Conservation (phyloP, 2,329 filamentous ascomycete genomes). For the Aspergillus sp. region DNA sequence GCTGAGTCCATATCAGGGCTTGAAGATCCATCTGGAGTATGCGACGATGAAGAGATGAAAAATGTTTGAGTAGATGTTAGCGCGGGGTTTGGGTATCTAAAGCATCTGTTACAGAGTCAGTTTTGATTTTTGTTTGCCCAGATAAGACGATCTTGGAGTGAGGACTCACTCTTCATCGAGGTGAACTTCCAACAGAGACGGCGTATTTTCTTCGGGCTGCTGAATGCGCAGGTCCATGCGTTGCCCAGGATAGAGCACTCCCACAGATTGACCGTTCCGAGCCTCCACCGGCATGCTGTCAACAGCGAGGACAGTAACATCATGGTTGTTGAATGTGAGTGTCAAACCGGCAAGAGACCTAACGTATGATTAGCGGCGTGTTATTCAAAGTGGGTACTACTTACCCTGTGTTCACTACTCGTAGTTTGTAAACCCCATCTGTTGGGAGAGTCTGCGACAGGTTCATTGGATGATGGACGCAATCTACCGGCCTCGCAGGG, state of each 20-base stretch:
- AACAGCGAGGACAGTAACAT: constrained; percentile 36
- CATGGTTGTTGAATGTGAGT: constrained; percentile 29
- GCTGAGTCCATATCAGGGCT: not conserved
- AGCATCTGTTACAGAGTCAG: constrained; percentile 30
- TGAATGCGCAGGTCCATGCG: constrained; percentile 42
- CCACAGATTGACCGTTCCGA: constrained; percentile 25
- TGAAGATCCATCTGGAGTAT: not conserved
- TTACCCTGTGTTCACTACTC: constrained; percentile 47
- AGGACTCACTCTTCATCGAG: constrained; percentile 37
- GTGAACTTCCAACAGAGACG: constrained; percentile 27
- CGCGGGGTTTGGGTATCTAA: constrained; percentile 46
- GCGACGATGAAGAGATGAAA: constrained; percentile 15
- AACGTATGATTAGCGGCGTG: not conserved
- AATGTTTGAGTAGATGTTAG: constrained; percentile 40
- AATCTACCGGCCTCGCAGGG: constrained; percentile 46
- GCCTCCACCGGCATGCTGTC: constrained; percentile 38
- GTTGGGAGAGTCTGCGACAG: constrained; percentile 26
- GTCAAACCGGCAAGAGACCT: constrained; percentile 41
- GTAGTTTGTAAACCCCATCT: constrained; percentile 30
- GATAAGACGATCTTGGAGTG: not conserved
- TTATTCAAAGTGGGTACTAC: not conserved
- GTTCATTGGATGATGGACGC: constrained; percentile 25
- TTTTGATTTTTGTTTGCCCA: not conserved
- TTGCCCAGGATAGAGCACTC: constrained; percentile 45
- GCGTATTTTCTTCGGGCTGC: constrained; percentile 8